Conservation (phyloP, 805 yeast genomes). For the Ogataea polymorpha region DNA sequence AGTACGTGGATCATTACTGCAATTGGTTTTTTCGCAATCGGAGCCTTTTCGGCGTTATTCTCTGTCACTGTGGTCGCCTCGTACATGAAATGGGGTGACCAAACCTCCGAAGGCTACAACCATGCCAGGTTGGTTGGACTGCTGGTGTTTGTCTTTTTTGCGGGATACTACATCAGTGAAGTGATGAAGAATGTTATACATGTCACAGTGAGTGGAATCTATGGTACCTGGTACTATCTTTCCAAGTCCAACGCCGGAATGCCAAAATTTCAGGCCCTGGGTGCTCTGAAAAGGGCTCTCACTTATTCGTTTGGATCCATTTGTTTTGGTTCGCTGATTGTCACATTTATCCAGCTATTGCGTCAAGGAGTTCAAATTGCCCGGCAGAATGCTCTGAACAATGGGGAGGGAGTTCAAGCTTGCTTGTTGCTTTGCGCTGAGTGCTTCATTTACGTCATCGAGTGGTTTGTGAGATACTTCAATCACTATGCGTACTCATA, state of each 20-base stretch:
- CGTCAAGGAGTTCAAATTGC: slow-evolving; percentile 51
- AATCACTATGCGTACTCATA: slow-evolving; percentile 88
- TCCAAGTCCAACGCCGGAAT: slow-evolving; percentile 50
- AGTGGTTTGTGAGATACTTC: slow-evolving; percentile 58
- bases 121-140: slow-evolving; percentile 33
- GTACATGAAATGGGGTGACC: slow-evolving; percentile 64
- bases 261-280: slow-evolving; percentile 74
- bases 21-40: slow-evolving; percentile 44
- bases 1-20: slow-evolving; percentile 52
- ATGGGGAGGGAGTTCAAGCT: slow-evolving; percentile 21
- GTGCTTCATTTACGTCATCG: slow-evolving; percentile 22
- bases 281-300: slow-evolving; percentile 72
- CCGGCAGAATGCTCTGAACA: slow-evolving; percentile 35
- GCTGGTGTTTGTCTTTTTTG: slow-evolving; percentile 75
- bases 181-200: slow-evolving; percentile 79
- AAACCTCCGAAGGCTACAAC: slow-evolving; percentile 13
- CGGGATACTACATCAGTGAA: slow-evolving; percentile 81
- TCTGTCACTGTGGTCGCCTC: slow-evolving; percentile 68
- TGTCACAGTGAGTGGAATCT: slow-evolving; percentile 78
- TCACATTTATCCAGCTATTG: slow-evolving; percentile 68
- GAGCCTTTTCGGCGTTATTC: slow-evolving; percentile 64
- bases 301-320: slow-evolving; percentile 88
- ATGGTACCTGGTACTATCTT: slow-evolving; percentile 90
- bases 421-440: slow-evolving; percentile 19
- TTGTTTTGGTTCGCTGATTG: slow-evolving; percentile 75